phyloP scores from a whole-genome alignment of 148 eudicot genomes.

The Rhododendron ferrugineum region DNA sequence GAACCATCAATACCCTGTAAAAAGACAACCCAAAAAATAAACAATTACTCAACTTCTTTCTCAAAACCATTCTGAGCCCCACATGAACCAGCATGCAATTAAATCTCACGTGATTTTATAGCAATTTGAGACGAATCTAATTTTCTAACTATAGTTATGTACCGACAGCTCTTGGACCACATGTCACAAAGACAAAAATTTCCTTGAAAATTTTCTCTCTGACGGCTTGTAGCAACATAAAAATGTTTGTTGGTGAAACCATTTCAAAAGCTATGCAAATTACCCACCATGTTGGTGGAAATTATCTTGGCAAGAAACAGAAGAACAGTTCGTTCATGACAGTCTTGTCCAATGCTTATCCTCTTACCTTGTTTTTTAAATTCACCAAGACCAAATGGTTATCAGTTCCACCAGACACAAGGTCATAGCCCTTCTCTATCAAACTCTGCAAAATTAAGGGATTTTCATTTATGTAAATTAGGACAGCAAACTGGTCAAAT shows the following conservation, averaged over 20 bases:
- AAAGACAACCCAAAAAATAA: neutral
- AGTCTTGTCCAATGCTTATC: neutral
- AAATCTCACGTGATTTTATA: neutral
- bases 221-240: neutral
- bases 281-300: neutral
- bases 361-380: constrained; percentile 76
- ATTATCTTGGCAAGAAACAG: neutral
- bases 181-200: neutral
- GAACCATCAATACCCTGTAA: constrained; percentile 98
- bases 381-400: constrained; percentile 93
- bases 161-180: neutral
- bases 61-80: neutral
- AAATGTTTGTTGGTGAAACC: neutral
- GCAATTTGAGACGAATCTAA: neutral
- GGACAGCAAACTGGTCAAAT: constrained; percentile 17
- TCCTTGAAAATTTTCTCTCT: neutral
- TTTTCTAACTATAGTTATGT: neutral
- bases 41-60: neutral
- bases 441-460: constrained; percentile 52
- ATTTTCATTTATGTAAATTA: neutral
- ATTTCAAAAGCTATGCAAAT: neutral
- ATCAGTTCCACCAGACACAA: constrained; percentile 98
- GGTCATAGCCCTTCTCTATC: constrained; percentile 60
- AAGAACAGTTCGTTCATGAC: neutral
- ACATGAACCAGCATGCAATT: neutral